Evolutionary conservation across 148 eudicot genomes (phyloP).

Genomic region (Rhododendron ferrugineum): DNA sequence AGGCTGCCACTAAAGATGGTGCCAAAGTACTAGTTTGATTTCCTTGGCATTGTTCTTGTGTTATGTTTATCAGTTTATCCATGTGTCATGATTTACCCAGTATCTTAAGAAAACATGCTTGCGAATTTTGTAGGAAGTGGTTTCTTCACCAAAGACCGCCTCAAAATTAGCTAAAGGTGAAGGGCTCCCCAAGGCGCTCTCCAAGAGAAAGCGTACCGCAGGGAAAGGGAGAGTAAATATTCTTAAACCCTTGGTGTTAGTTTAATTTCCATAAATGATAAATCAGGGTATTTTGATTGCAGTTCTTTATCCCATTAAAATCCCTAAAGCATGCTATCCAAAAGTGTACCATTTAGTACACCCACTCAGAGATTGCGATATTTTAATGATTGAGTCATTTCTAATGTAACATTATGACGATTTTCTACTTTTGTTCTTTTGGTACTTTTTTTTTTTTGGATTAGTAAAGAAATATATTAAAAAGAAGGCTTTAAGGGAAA

Average conservation of each 20-base stretch:
- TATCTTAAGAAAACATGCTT: neutral
- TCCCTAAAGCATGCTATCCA: neutral
- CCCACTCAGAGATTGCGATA: neutral
- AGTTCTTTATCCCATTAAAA: neutral
- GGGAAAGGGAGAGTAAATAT: slow-evolving; percentile 38
- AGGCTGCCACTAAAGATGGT: slow-evolving; percentile 33
- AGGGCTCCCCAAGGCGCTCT: slow-evolving; percentile 26
- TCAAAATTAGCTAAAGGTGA: slow-evolving; percentile 47
- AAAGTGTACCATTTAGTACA: neutral
- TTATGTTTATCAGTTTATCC: neutral
- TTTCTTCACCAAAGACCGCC: slow-evolving; percentile 34
- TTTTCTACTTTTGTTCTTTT: neutral
- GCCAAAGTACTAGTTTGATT: slow-evolving; percentile 32
- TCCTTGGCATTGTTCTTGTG: neutral
- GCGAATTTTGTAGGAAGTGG: slow-evolving; percentile 38
- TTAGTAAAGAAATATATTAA: no score
- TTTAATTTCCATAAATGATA: neutral
- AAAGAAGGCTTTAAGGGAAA: no score
- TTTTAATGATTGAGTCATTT: neutral
- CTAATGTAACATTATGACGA: neutral
- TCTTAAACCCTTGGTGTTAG: neutral
- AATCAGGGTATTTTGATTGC: neutral
- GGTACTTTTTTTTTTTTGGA: no score
- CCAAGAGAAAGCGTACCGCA: slow-evolving; percentile 62
- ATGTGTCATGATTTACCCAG: neutral